Evolutionary conservation across 352 stramenopile genomes (phyloP), one percentile per base, ranked within the genome.

Genomic region (Phytophthora ohioensis): DNA sequence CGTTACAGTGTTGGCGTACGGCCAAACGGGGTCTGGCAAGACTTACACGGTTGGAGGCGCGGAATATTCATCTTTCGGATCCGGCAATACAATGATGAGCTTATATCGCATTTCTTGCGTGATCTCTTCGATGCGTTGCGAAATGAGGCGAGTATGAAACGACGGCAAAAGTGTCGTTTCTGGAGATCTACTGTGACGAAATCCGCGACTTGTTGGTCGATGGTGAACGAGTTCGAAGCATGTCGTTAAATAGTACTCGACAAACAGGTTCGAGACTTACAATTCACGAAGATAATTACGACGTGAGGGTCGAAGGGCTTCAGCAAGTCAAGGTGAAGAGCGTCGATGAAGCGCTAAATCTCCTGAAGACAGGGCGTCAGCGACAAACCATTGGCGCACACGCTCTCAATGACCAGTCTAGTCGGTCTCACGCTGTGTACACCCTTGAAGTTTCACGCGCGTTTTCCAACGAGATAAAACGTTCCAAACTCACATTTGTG

Each of bases 141-240:
- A 45, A 76, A 6, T 32, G 57, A 32, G 48, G 58, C 4, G 56
- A 76, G 2, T 65, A 69, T 58, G 56, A 88, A 39, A 69, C 59
- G n/a, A 74, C 60, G 35, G 73, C 91, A 3, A 84, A 75, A 3
- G 84, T 94, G 1, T 94, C 88, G 6, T 96, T 94, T 64, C 79
- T 99, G 1, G 97, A 99, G 76, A 98, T 99, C 6, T 99, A 99
- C 59, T 96, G 96, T n/a, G 96, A 99, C 79, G 96, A 99, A 67
- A 97, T 99, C 56, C 92, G 96, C 57, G 97, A 99, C 75, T 72
- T 99, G 38, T 75, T 99, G 1, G 76, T 91, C 39, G 75, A 84
- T 8, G 31, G 52, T 35, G 47, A 57, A 31, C 53, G 17, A 68
- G 59, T 15, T 46, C 39, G 30, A 63, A 76, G 6, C 69, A 76